phyloP scores from a whole-genome alignment of 169 alveolate species.

The Cryptosporidium ubiquitum region DNA sequence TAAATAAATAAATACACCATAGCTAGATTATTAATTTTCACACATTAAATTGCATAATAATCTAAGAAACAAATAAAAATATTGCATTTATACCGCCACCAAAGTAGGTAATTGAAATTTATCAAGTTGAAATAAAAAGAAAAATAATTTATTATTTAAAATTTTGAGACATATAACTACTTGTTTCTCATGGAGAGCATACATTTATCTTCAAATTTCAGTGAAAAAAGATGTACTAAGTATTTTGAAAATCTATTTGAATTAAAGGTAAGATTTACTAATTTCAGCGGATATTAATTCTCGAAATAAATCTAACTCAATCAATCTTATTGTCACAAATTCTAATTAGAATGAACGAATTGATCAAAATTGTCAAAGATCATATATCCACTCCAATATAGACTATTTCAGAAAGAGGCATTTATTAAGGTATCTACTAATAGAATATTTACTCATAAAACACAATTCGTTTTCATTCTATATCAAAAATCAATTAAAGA shows the following conservation, averaged over 20 bases:
- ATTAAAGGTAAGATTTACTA: not conserved
- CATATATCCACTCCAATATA: not conserved
- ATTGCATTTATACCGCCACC: not conserved
- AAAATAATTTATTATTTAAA: not conserved
- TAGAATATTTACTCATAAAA: slow-evolving; percentile 5
- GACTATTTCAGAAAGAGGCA: slow-evolving; percentile 8
- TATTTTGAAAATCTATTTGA: too few species aligned
- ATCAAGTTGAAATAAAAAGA: not conserved
- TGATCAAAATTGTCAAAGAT: not conserved
- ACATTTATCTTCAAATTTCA: not conserved
- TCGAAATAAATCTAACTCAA: not conserved
- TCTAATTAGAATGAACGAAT: not conserved
- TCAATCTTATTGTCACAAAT: not conserved
- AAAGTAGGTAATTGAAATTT: not conserved
- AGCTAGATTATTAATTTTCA: not conserved
- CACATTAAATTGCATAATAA: not conserved
- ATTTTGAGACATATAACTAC: not conserved
- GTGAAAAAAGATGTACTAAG: too few species aligned
- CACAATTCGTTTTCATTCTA: slow-evolving; percentile 17
- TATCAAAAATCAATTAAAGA: not conserved
- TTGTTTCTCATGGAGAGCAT: not conserved
- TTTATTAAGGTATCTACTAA: slow-evolving; percentile 5
- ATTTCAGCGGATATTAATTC: not conserved
- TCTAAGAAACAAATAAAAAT: not conserved
- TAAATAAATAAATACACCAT: slow-evolving; percentile 42